Conservation (phyloP, 2,329 filamentous ascomycete species). For the Phialophora verrucosa region DNA sequence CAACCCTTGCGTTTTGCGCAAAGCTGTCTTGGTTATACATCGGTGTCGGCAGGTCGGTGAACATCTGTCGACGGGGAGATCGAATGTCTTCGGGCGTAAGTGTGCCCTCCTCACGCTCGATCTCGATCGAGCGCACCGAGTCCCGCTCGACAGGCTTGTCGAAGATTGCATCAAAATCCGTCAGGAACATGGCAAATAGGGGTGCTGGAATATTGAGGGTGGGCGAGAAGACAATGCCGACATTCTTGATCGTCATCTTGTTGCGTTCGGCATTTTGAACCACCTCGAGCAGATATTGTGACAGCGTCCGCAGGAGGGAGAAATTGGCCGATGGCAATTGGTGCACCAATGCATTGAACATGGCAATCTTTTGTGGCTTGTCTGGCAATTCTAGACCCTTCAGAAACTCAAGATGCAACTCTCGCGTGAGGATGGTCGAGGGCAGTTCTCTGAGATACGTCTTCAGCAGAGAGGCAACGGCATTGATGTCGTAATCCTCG, state of each 20-base stretch:
- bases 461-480: slow-evolving; percentile 91
- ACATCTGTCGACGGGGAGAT: slow-evolving; percentile 69
- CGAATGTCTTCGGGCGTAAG: slow-evolving; percentile 62
- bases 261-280: slow-evolving; percentile 88
- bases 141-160: slow-evolving; percentile 61
- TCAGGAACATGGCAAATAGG: slow-evolving; percentile 90
- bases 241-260: slow-evolving; percentile 98
- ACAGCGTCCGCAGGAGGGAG: slow-evolving; percentile 80
- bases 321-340: slow-evolving; percentile 80
- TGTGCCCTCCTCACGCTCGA: slow-evolving; percentile 45
- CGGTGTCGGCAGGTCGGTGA: slow-evolving; percentile 69
- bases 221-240: slow-evolving; percentile 97
- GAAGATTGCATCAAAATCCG: slow-evolving; percentile 88
- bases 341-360: slow-evolving; percentile 78
- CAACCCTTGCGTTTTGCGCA: slow-evolving; percentile 40
- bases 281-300: slow-evolving; percentile 87
- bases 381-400: slow-evolving; percentile 80
- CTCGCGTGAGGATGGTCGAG: slow-evolving; percentile 85
- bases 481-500: slow-evolving; percentile 92
- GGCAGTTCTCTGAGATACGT: slow-evolving; percentile 92
- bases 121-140: slow-evolving; percentile 24
- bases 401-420: slow-evolving; percentile 88
- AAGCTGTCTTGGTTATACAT: slow-evolving; percentile 65
- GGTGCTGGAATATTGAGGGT: slow-evolving; percentile 95
- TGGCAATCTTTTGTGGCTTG: slow-evolving; percentile 74